Base-by-base conservation (phyloP, 768 basidiomycete genomes). In the Amanita phalloides region DNA sequence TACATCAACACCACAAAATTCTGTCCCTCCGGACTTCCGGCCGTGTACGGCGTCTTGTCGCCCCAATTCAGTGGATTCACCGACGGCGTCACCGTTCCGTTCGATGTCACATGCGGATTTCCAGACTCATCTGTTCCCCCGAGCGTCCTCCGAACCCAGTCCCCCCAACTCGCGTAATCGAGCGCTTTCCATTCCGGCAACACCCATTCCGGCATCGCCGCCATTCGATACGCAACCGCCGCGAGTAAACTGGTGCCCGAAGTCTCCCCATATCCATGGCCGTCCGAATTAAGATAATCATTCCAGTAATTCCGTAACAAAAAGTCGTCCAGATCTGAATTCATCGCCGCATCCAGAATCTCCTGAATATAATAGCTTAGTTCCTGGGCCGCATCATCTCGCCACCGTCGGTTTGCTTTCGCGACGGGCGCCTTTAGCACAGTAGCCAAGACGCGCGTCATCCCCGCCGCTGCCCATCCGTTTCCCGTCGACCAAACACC, bases 401-500 rank as follows among this genome's bases (percentile, higher is more conserved):
- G 57, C 59, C 66, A 66, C 6, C 56, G 6, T 1, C 49, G 44
- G 43, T 58, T 49, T 6, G 56, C 39, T 10, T 17, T 36, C 0
- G 65, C 62, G n/a, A 64, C 49, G 8, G 72, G 70, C 0, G 73
- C 68, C 52, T 72, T 71, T 37, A 71, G 57, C 7, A 75, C 59
- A 0, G 73, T 72, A 21, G 74, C 74, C 28, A 77, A 64, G 4
- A 87, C 80, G 5, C 84, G 73, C 25, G 79, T 63, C 72, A 82
- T 81, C 0, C 85, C 85, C 1, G 76, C 77, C 1, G 82, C 82
- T 0, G 83, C 84, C 86, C 86, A 87, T 0, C 69, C 83, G 56
- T 87, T 88, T 2, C 80, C 79, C 39, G 74, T 75, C 0, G 71
- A 70, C 75, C 75, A 77, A 1, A 74, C 53, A 2, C 74, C 73